These are phyloP conservation scores for Nigrospora oryzae DNA, from an alignment of 2,329 filamentous ascomycete genomes.

Conservation along the genomic window DNA sequence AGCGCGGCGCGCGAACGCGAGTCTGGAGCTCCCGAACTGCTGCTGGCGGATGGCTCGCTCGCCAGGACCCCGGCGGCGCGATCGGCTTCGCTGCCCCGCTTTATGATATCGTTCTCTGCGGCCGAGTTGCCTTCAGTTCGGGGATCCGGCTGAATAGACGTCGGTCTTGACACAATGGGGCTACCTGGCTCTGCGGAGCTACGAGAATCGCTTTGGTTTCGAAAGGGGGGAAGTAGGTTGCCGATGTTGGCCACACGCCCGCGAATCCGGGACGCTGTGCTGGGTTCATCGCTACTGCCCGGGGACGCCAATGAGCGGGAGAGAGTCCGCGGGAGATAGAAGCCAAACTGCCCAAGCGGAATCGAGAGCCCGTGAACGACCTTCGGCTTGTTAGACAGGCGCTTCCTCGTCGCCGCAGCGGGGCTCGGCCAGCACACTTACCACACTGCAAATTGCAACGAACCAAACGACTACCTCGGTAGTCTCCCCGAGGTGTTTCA, in stretches of 20 bases:
- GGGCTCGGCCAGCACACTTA: constrained; percentile 34
- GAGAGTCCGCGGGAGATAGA: constrained; percentile 55
- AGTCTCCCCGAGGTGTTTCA: constrained; percentile 54
- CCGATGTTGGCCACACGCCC: constrained; percentile 18
- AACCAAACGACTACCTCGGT: constrained; percentile 79
- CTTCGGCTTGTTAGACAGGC: constrained; percentile 24
- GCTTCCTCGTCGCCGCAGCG: background rate
- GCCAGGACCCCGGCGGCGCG: background rate
- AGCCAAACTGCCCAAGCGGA: constrained; percentile 60
- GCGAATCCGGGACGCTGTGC: constrained; percentile 18
- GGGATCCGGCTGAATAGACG: constrained; percentile 17
- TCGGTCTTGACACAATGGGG: constrained; percentile 5
- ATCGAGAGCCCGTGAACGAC: constrained; percentile 77
- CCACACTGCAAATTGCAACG: constrained; percentile 71
- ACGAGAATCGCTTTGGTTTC: constrained; percentile 7
- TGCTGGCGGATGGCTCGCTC: background rate
- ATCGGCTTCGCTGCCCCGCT: background rate
- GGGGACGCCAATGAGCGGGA: constrained; percentile 37
- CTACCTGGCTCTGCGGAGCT: background rate
- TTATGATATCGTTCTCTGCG: background rate
- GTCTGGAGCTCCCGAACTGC: too few relatives aligned
- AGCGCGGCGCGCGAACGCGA: background rate
- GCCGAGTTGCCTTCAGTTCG: constrained; percentile 23
- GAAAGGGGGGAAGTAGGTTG: constrained; percentile 11
- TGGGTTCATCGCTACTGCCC: constrained; percentile 9